phyloP scores from a whole-genome alignment of 1,284 basidiomycete genomes.

The Chondrostereum purpureum region DNA sequence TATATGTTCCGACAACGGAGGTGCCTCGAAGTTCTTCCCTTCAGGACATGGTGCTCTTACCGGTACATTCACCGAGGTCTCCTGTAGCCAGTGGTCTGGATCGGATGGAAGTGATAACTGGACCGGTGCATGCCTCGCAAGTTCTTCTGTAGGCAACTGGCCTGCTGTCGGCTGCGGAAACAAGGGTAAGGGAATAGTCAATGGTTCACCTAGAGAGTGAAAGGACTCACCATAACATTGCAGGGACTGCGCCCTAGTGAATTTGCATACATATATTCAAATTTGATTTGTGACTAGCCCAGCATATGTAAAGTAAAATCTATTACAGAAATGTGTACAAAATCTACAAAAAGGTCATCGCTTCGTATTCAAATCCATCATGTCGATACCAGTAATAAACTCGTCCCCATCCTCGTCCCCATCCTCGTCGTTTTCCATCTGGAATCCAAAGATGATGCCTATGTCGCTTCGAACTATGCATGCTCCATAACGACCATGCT shows the following conservation, averaged over 20 bases:
- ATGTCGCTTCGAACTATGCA: background rate
- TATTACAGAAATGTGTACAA: too few relatives aligned
- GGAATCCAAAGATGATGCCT: background rate
- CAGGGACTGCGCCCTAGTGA: background rate
- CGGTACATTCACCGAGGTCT: slow-evolving; percentile 46
- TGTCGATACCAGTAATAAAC: background rate
- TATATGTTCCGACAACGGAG: slow-evolving; percentile 53
- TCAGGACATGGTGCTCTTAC: slow-evolving; percentile 45
- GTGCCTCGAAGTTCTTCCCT: slow-evolving; percentile 47
- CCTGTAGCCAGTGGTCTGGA: slow-evolving; percentile 50
- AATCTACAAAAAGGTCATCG: too few relatives aligned
- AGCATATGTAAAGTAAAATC: too few relatives aligned
- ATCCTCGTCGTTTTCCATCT: background rate
- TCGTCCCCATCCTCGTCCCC: background rate
- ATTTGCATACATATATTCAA: too few relatives aligned
- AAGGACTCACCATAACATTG: background rate
- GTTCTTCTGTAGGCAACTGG: slow-evolving; percentile 35
- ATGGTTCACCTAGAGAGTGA: background rate
- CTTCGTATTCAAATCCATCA: background rate
- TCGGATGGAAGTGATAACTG: slow-evolving; percentile 39
- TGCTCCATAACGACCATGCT: background rate
- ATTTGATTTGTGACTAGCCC: too few relatives aligned
- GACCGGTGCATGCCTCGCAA: slow-evolving; percentile 42
- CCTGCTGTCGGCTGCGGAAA: slow-evolving; percentile 48
- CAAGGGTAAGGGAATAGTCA: slow-evolving; percentile 39